Percentiles rank a stretch among this genome's conserved stretches.
These are phyloP conservation scores for Salix brachista DNA, from an alignment of 345 rosid genomes.

Conservation along the genomic window DNA sequence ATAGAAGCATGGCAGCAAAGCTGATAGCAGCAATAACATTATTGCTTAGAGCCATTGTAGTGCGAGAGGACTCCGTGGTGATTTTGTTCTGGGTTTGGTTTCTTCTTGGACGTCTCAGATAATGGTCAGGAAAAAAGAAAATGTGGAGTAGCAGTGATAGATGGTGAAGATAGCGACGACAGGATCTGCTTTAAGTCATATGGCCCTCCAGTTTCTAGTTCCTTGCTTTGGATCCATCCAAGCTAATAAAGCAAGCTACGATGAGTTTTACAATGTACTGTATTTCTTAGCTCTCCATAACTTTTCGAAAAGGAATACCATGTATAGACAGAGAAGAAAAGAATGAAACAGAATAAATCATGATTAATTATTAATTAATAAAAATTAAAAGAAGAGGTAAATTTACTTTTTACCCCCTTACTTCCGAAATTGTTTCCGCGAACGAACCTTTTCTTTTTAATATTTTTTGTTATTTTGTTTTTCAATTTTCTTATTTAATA, in stretches of 20 bases:
- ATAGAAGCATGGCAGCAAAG: conserved; percentile 79
- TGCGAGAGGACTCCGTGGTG: neutral
- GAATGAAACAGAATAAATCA: too few relatives aligned
- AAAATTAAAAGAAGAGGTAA: too few relatives aligned
- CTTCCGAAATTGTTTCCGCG: too few relatives aligned
- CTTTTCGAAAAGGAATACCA: conserved; percentile 36
- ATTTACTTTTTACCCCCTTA: too few relatives aligned
- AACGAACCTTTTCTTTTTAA: too few relatives aligned
- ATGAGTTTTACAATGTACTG: neutral
- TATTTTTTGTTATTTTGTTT: too few relatives aligned
- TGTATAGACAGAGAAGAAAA: conserved; percentile 14
- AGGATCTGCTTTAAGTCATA: conserved; percentile 1
- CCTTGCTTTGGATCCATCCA: conserved; percentile 32
- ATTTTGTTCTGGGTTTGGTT: neutral
- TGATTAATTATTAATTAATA: too few relatives aligned
- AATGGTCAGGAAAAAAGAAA: neutral
- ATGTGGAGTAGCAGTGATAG: neutral
- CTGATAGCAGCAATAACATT: conserved; percentile 80
- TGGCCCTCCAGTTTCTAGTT: conserved; percentile 14
- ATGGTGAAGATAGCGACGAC: neutral
- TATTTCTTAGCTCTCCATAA: conserved; percentile 4
- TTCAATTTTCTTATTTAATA: too few relatives aligned
- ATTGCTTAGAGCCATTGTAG: conserved; percentile 67
- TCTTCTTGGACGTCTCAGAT: neutral
- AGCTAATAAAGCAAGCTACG: conserved; percentile 20